Conservation (phyloP, 108 stramenopile species). For the Cyclotella choctawhatcheeana region DNA sequence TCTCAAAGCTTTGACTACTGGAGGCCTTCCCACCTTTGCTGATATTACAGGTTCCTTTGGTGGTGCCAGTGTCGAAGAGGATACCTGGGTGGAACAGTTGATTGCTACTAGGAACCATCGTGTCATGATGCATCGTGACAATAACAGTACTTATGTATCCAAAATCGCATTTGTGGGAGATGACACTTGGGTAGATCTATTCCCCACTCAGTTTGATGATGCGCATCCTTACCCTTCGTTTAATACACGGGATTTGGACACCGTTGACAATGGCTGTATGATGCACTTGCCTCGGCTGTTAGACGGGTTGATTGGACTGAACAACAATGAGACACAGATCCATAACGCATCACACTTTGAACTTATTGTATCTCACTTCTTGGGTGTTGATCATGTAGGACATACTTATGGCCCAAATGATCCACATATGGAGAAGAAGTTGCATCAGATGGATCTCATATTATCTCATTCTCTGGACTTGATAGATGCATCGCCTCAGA, state of each 20-base stretch:
- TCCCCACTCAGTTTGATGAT: constrained; percentile 88
- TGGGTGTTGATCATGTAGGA: constrained; percentile 50
- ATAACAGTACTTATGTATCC: constrained; percentile 17
- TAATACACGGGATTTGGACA: constrained; percentile 97
- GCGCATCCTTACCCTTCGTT: constrained; percentile 93
- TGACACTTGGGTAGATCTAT: constrained; percentile 97
- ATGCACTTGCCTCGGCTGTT: constrained; percentile 66
- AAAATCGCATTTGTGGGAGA: constrained; percentile 93
- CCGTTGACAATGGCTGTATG: constrained; percentile 96
- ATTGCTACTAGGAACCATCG: constrained; percentile 20
- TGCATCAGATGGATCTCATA: constrained; percentile 90
- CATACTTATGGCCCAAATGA: constrained; percentile 94
- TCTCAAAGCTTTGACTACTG: constrained; percentile 95
- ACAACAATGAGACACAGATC: background rate
- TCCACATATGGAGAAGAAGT: constrained; percentile 88
- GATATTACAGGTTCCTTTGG: constrained; percentile 84
- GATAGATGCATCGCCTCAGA: constrained; percentile 59
- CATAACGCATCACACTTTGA: constrained; percentile 8
- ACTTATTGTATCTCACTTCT: background rate
- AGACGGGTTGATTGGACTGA: constrained; percentile 43
- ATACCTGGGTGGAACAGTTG: constrained; percentile 85
- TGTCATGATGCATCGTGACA: background rate
- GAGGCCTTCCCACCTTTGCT: constrained; percentile 96
- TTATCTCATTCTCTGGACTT: constrained; percentile 60
- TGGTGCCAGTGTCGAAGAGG: constrained; percentile 82